These are phyloP conservation scores for Glycyrrhiza uralensis DNA, from an alignment of 306 rosid genomes.

Conservation along the genomic window DNA sequence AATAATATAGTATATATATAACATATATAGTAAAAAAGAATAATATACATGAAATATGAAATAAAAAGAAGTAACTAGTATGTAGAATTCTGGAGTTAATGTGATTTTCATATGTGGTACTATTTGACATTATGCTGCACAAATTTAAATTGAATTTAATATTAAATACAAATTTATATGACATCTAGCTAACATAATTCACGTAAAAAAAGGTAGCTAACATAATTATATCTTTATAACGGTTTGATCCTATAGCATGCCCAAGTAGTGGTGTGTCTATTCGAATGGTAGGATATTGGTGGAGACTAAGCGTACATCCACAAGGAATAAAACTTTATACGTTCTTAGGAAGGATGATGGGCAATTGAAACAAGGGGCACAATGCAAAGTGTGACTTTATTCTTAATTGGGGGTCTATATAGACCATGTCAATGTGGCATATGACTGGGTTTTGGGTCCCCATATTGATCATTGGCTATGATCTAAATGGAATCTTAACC, in stretches of 20 bases:
- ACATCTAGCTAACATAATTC: too few relatives aligned
- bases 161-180: background rate
- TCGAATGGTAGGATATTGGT: slow-evolving; percentile 26
- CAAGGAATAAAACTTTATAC: slow-evolving; percentile 24
- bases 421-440: slow-evolving; percentile 37
- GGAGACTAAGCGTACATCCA: slow-evolving; percentile 36
- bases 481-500: slow-evolving; percentile 54
- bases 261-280: slow-evolving; percentile 23
- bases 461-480: slow-evolving; percentile 30
- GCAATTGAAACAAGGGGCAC: slow-evolving; percentile 26
- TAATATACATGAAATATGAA: background rate
- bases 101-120: background rate
- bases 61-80: background rate
- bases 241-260: slow-evolving; percentile 10
- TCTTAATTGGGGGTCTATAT: slow-evolving; percentile 17
- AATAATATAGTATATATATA: background rate
- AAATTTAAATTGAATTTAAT: background rate
- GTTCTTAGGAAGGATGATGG: slow-evolving; percentile 40
- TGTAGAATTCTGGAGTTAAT: background rate
- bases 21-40: too few relatives aligned
- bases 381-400: slow-evolving; percentile 19
- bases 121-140: background rate
- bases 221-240: background rate
- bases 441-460: slow-evolving; percentile 49
- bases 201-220: too few relatives aligned